phyloP scores from a whole-genome alignment of 2,329 filamentous ascomycete species.

The Arthrobotrys megalospora region DNA sequence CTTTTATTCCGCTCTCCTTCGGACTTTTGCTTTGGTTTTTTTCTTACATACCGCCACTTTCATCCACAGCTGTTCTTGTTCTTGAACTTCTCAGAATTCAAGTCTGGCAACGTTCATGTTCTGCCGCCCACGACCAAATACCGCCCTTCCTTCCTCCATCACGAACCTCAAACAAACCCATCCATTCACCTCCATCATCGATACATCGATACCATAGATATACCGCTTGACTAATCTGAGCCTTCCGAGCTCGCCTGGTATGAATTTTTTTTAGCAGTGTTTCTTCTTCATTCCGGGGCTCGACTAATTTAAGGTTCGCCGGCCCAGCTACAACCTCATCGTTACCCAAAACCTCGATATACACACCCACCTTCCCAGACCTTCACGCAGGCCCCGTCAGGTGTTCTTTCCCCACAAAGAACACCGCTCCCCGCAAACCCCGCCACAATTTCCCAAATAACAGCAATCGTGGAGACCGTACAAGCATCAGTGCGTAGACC shows the following conservation, averaged over 20 bases:
- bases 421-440: conserved; percentile 41
- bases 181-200: neutral
- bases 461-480: conserved; percentile 61
- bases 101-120: too few species aligned
- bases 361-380: conserved; percentile 16
- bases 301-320: conserved; percentile 17
- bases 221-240: neutral
- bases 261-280: neutral
- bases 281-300: neutral
- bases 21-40: conserved; percentile 14
- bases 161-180: neutral
- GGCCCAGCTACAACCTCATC: neutral
- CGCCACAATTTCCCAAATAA: conserved; percentile 60
- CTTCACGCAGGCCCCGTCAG: conserved; percentile 24
- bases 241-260: neutral
- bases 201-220: neutral
- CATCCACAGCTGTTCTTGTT: conserved; percentile 6
- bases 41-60: conserved; percentile 19
- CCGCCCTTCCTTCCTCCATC: neutral
- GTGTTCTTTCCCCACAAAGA: conserved; percentile 58
- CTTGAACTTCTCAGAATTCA: too few species aligned
- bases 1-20: conserved; percentile 8
- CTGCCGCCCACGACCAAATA: neutral
- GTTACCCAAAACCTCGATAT: conserved; percentile 9
- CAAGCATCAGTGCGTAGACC: conserved; percentile 60